Percentiles rank a stretch among this genome's conserved stretches.
Conservation (phyloP, 164 flowering plant species). For the Malania oleifera region DNA sequence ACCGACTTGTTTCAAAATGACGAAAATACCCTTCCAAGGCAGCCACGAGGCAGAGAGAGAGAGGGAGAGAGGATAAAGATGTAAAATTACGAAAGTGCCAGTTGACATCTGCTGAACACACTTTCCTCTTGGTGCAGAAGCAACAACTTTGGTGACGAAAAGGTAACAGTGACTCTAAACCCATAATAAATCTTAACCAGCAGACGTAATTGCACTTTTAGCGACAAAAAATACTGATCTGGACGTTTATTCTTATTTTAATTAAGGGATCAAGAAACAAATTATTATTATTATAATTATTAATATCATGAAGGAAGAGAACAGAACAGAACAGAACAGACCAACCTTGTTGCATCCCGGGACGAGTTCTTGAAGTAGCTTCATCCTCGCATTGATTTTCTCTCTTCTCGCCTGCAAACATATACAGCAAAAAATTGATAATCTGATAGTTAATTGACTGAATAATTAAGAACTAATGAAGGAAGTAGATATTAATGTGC, state of each 20-base stretch:
- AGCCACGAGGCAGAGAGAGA: neutral
- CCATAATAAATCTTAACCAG: slow-evolving; percentile 20
- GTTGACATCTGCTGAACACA: neutral
- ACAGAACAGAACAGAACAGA: too few relatives aligned
- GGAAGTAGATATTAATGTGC: slow-evolving; percentile 7
- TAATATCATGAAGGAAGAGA: slow-evolving; percentile 3
- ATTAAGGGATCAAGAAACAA: too few relatives aligned
- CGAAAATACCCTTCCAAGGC: slow-evolving; percentile 18
- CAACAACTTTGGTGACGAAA: slow-evolving; percentile 21
- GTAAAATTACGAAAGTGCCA: slow-evolving; percentile 17
- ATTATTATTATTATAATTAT: slow-evolving; percentile 4
- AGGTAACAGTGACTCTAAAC: slow-evolving; percentile 25
- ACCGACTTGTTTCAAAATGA: neutral
- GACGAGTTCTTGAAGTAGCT: slow-evolving; percentile 87
- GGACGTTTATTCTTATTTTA: slow-evolving; percentile 10
- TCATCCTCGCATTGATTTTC: slow-evolving; percentile 93
- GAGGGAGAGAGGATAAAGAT: neutral
- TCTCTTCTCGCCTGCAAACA: slow-evolving; percentile 77
- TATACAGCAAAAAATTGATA: neutral
- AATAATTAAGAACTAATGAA: neutral
- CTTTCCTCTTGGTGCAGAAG: slow-evolving; percentile 22
- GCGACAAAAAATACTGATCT: slow-evolving; percentile 3
- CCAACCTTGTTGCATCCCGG: slow-evolving; percentile 95
- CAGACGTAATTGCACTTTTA: slow-evolving; percentile 17
- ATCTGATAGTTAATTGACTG: neutral